phyloP scores from a whole-genome alignment of 2,329 filamentous ascomycete species.

The Beauveria rudraprayagi region DNA sequence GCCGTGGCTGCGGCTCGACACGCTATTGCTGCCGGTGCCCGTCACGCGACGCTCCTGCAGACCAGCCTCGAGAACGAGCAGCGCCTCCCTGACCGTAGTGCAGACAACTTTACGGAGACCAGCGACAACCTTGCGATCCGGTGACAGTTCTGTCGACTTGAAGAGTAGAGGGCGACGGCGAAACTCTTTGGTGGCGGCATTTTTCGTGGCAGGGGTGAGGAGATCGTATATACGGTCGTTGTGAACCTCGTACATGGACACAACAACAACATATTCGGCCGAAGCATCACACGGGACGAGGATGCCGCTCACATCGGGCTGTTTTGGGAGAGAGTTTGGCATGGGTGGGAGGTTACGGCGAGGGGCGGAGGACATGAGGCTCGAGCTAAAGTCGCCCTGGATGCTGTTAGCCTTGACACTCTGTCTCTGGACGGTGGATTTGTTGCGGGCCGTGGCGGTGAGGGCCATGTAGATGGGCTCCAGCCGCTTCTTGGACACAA shows the following conservation, averaged over 20 bases:
- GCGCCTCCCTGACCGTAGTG: constrained; percentile 69
- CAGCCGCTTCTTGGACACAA: constrained; percentile 30
- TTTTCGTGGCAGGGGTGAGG: constrained; percentile 55
- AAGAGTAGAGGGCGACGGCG: constrained; percentile 78
- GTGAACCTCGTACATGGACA: constrained; percentile 99
- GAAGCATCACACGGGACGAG: constrained; percentile 50
- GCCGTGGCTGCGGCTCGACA: constrained; percentile 85
- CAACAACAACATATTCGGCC: constrained; percentile 76
- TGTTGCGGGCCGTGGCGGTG: constrained; percentile 38
- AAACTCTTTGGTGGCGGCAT: constrained; percentile 57
- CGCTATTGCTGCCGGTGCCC: constrained; percentile 87
- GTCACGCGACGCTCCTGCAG: constrained; percentile 80
- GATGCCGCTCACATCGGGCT: constrained; percentile 66
- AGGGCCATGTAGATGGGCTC: constrained; percentile 31
- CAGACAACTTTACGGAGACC: constrained; percentile 88
- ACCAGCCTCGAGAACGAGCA: constrained; percentile 84
- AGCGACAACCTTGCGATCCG: constrained; percentile 89
- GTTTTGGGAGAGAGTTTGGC: constrained; percentile 62
- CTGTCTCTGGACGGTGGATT: constrained; percentile 21
- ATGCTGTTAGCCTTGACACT: constrained; percentile 31
- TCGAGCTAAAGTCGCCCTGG: constrained; percentile 46
- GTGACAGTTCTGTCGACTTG: constrained; percentile 81
- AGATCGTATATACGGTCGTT: constrained; percentile 97
- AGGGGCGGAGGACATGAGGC: constrained; percentile 36
- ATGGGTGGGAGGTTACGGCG: constrained; percentile 55